These are phyloP conservation scores for Cyclotella kingstonii DNA, from an alignment of 108 stramenopile species.

Conservation along the genomic window DNA sequence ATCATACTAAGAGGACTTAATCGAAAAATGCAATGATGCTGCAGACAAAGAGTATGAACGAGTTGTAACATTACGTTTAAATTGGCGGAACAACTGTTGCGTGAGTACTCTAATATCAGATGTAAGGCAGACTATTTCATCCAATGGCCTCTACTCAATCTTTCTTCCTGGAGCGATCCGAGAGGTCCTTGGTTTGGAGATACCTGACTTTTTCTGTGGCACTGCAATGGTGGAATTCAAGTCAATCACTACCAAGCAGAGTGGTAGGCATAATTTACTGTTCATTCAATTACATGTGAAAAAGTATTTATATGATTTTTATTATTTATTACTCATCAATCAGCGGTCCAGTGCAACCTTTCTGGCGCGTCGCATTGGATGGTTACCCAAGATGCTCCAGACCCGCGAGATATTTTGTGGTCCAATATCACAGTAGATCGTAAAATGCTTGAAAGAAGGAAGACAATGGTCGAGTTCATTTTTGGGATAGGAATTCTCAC, in stretches of 20 bases:
- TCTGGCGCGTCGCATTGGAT: conserved; percentile 36
- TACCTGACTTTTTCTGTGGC: conserved; percentile 23
- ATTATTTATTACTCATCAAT: conserved; percentile 6
- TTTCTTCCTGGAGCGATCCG: conserved; percentile 4
- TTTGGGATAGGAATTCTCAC: conserved; percentile 32
- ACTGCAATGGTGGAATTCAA: conserved; percentile 65
- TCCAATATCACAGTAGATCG: conserved; percentile 40
- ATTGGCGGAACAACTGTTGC: conserved; percentile 3
- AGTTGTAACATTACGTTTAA: conserved; percentile 27
- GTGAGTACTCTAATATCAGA: background rate
- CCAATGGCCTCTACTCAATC: conserved; percentile 1
- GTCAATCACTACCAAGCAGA: conserved; percentile 54
- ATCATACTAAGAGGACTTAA: conserved; percentile 19
- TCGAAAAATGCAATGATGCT: conserved; percentile 6
- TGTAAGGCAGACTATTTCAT: background rate
- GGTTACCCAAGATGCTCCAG: conserved; percentile 51
- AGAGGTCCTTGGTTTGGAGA: conserved; percentile 6
- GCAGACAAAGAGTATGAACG: conserved; percentile 19
- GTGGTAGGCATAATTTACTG: conserved; percentile 42
- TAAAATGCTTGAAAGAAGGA: conserved; percentile 33
- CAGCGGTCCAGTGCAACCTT: conserved; percentile 51
- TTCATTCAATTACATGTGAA: background rate
- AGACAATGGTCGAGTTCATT: conserved; percentile 32
- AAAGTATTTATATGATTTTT: background rate
- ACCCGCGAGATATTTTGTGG: conserved; percentile 62